phyloP scores from a whole-genome alignment of 2,329 filamentous ascomycete genomes.

The Rugonectria rugulosa region DNA sequence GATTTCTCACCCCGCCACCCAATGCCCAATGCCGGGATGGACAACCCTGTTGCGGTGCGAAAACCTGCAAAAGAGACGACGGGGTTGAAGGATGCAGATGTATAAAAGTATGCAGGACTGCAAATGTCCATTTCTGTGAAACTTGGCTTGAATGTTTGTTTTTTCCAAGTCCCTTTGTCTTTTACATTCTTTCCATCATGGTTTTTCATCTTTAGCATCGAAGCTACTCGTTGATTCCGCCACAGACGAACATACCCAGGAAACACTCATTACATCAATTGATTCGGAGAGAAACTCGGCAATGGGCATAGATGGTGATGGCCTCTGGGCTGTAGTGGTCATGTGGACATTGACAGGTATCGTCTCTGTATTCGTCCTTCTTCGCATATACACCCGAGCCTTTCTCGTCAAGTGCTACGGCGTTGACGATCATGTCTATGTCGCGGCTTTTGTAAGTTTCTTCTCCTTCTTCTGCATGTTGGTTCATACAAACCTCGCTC shows the following conservation, averaged over 20 bases:
- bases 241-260: no score
- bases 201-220: no score
- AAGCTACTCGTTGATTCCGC: no score
- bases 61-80: no score
- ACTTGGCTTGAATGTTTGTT: neutral
- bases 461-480: no score
- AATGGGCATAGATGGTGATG: conserved; percentile 6
- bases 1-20: neutral
- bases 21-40: neutral
- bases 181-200: neutral
- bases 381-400: conserved; percentile 46
- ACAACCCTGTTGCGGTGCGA: no score
- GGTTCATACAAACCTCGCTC: no score
- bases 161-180: neutral
- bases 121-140: no score
- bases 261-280: neutral
- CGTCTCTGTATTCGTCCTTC: conserved; percentile 38
- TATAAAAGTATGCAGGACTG: no score
- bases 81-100: no score
- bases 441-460: conserved; percentile 8
- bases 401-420: conserved; percentile 37
- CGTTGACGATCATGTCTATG: conserved; percentile 43
- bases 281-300: neutral
- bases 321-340: conserved; percentile 9
- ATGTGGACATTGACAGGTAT: conserved; percentile 30